These are phyloP conservation scores for Ensete glaucum DNA, from an alignment of 176 grass and related monocot species.

Conservation along the genomic window DNA sequence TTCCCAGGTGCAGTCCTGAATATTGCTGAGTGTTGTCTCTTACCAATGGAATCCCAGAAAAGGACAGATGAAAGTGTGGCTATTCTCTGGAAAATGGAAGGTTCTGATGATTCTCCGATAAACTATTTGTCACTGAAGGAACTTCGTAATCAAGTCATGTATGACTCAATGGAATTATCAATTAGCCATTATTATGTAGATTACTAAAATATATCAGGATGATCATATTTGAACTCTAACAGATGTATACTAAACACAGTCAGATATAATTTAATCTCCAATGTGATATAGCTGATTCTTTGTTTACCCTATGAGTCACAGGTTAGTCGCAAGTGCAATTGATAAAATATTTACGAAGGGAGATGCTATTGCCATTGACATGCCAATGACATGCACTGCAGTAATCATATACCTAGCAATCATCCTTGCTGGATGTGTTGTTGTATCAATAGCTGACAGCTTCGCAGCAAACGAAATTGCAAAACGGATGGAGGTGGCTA, in stretches of 20 bases:
- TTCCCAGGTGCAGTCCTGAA: conserved; percentile 64
- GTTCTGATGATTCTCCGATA: conserved; percentile 56
- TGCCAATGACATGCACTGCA: conserved; percentile 94
- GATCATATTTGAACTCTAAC: not conserved
- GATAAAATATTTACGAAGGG: conserved; percentile 71
- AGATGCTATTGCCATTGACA: conserved; percentile 81
- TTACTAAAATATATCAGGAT: not conserved
- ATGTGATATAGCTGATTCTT: not conserved
- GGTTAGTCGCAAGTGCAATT: conserved; percentile 63
- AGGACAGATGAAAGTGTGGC: conserved; percentile 66
- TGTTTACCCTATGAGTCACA: conserved; percentile 28
- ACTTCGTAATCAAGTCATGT: conserved; percentile 67
- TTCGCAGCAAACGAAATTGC: conserved; percentile 70
- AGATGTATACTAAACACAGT: not conserved
- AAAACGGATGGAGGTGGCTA: conserved; percentile 53
- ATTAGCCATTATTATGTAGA: not conserved
- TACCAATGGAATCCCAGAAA: conserved; percentile 50
- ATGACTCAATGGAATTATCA: conserved; percentile 22
- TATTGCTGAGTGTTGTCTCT: conserved; percentile 90
- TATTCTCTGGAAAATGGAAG: conserved; percentile 85
- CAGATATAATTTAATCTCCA: not conserved
- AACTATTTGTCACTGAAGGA: conserved; percentile 71
- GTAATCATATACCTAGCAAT: conserved; percentile 86
- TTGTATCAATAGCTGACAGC: conserved; percentile 96
- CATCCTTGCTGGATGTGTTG: conserved; percentile 72